Conservation (phyloP, 768 basidiomycete genomes). For the Antrodiella citrinella region DNA sequence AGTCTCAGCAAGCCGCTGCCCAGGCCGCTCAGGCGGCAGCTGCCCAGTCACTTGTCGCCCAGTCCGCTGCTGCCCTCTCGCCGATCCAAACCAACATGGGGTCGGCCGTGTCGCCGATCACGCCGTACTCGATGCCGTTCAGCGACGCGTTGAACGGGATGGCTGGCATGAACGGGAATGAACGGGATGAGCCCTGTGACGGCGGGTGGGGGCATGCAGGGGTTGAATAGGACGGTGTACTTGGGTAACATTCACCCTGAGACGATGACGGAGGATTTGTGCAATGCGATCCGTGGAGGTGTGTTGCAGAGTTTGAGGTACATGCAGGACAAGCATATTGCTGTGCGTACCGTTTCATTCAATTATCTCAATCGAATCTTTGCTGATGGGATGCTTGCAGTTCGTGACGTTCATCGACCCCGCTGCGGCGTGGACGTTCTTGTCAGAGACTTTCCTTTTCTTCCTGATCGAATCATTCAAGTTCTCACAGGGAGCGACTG, state of each 20-base stretch:
- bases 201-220: constrained; percentile 44
- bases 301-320: constrained; percentile 92
- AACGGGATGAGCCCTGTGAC: too few relatives aligned
- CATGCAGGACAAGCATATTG: constrained; percentile 96
- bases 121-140: constrained; percentile 32
- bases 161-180: too few relatives aligned
- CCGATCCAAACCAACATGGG: constrained; percentile 20
- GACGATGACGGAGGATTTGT: constrained; percentile 89
- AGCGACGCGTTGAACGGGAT: constrained; percentile 42
- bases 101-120: constrained; percentile 16
- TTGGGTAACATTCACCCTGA: constrained; percentile 96
- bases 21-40: constrained; percentile 85
- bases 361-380: not conserved
- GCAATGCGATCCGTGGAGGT: constrained; percentile 95
- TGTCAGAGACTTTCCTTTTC: constrained; percentile 1
- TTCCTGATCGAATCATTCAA: not conserved
- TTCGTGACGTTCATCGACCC: constrained; percentile 97
- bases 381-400: constrained; percentile 29
- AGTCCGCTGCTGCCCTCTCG: constrained; percentile 34
- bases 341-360: constrained; percentile 41
- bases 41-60: constrained; percentile 59
- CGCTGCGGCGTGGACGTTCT: too few relatives aligned
- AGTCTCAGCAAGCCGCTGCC: constrained; percentile 85
- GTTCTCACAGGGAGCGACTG: not conserved
- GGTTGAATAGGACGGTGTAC: constrained; percentile 89